Percentiles rank a stretch among this genome's conserved stretches.
These are phyloP conservation scores for Rhodotorula sp. DNA, from an alignment of 1,284 basidiomycete species.

Conservation along the genomic window DNA sequence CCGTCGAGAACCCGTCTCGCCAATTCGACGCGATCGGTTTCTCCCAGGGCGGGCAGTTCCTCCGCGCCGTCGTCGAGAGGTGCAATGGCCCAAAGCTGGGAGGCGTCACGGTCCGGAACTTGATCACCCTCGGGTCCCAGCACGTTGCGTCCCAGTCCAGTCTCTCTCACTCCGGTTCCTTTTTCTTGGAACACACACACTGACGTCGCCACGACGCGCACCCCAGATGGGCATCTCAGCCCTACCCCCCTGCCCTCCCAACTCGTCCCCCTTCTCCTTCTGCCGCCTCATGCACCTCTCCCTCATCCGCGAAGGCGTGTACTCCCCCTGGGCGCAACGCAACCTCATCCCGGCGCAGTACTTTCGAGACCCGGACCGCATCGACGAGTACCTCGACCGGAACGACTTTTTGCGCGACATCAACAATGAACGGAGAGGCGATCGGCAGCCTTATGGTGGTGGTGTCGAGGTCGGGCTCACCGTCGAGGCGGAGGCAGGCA, in stretches of 20 bases:
- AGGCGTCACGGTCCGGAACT: slow-evolving; percentile 57
- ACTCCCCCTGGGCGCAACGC: slow-evolving; percentile 74
- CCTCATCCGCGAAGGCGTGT: slow-evolving; percentile 62
- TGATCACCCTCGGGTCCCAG: slow-evolving; percentile 66
- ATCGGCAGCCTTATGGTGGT: slow-evolving; percentile 12
- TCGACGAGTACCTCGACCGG: slow-evolving; percentile 65
- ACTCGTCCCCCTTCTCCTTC: slow-evolving; percentile 38
- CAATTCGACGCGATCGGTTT: slow-evolving; percentile 85
- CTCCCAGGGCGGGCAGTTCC: slow-evolving; percentile 92
- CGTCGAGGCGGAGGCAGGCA: background rate
- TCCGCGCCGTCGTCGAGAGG: slow-evolving; percentile 82
- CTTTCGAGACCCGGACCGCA: slow-evolving; percentile 77
- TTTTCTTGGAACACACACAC: too few species aligned
- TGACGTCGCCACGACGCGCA: too few species aligned
- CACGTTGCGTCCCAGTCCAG: slow-evolving; percentile 31
- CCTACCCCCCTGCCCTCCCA: slow-evolving; percentile 66
- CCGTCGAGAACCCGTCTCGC: slow-evolving; percentile 14
- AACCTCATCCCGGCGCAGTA: slow-evolving; percentile 88
- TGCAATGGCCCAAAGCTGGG: slow-evolving; percentile 56
- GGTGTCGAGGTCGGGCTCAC: background rate
- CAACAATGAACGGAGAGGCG: slow-evolving; percentile 63
- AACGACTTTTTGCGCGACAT: slow-evolving; percentile 71
- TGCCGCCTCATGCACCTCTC: slow-evolving; percentile 36
- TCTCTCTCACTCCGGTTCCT: too few species aligned
- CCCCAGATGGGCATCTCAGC: slow-evolving; percentile 44